phyloP scores from a whole-genome alignment of 495 filamentous ascomycete genomes.

The Letharia columbiana region DNA sequence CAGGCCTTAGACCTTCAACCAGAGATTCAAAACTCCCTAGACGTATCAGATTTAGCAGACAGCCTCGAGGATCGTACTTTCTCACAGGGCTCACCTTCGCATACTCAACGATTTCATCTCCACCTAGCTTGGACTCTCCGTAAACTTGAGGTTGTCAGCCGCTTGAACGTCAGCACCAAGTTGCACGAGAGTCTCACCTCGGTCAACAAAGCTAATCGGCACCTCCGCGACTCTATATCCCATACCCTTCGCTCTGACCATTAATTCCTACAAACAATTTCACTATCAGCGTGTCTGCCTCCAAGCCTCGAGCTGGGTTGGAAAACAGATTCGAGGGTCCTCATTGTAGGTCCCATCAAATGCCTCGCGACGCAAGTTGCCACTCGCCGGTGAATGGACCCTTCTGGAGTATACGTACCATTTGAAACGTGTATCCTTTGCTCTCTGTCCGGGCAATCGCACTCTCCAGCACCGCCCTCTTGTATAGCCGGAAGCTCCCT shows the following conservation, averaged over 20 bases:
- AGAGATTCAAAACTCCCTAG: slow-evolving; percentile 70
- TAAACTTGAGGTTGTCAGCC: slow-evolving; percentile 46
- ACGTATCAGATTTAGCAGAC: neutral
- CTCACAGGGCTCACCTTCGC: slow-evolving; percentile 45
- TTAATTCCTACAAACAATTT: slow-evolving; percentile 50
- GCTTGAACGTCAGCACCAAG: neutral
- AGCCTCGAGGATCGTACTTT: neutral
- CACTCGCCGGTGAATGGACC: neutral
- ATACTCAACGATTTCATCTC: slow-evolving; percentile 96
- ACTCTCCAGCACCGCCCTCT: slow-evolving; percentile 78
- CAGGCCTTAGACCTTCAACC: slow-evolving; percentile 63
- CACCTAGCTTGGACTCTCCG: slow-evolving; percentile 90
- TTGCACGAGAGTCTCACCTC: slow-evolving; percentile 27
- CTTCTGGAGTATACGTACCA: slow-evolving; percentile 35
- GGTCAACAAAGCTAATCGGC: slow-evolving; percentile 91
- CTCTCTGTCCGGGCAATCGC: slow-evolving; percentile 80
- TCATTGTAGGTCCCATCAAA: neutral
- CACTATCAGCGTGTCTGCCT: neutral
- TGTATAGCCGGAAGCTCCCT: slow-evolving; percentile 89
- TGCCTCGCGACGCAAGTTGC: neutral
- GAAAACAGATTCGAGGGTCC: neutral
- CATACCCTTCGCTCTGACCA: slow-evolving; percentile 89
- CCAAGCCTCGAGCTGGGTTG: neutral
- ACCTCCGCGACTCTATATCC: slow-evolving; percentile 85
- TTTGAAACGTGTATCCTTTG: slow-evolving; percentile 97